Base-by-base conservation (phyloP, 2,329 filamentous ascomycete genomes). In the Stagonosporopsis chrysanthemi region DNA sequence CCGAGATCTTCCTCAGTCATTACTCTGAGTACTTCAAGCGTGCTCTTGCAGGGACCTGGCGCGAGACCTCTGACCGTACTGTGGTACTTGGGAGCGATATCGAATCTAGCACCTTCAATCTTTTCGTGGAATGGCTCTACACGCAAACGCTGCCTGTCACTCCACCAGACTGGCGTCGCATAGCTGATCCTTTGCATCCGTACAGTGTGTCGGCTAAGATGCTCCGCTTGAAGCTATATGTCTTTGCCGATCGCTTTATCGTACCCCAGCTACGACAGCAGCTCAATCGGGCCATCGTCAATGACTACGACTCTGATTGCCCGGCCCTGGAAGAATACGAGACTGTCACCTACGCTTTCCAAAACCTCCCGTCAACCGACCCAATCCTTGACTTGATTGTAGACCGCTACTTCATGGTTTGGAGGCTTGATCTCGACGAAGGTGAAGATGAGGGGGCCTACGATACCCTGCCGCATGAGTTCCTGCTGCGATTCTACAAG, bases 71-170 rank as follows among this genome's bases (percentile, higher is more conserved):
- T 8, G 56, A 64, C 11, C 43, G 52, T 11, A 24, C 17, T 4
- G 23, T 66, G 4, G 36, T 48, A 5, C 53, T 66, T 15, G 46
- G 52, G 3, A 49, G 38, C 12, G 59, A 66, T 23, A 50, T 61
- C 17, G 54, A 61, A 11, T 19, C 49, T 11, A 35, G 36, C 14
- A 47, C 46, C 26, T 59, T 54, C 52, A 60, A 59, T 26, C 33
- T 61, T 6, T 62, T 61, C 39, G 56, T 63, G 15, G 45, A 61
- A 22, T 63, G 58, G 61, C 26, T 63, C 17, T 61, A 63, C 28
- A 58, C 49, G 12, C 58, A 63, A 22, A 46, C 35, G 23, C 41
- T 58, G n/a, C 58, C 52, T 26, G 24, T n/a, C 23, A 23, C 50
- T 9, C 22, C 52, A 14, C 52, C 52, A 11, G 52, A 50, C 22